phyloP scores from a whole-genome alignment of 495 filamentous ascomycete species.

The Penicillium argentinense region DNA sequence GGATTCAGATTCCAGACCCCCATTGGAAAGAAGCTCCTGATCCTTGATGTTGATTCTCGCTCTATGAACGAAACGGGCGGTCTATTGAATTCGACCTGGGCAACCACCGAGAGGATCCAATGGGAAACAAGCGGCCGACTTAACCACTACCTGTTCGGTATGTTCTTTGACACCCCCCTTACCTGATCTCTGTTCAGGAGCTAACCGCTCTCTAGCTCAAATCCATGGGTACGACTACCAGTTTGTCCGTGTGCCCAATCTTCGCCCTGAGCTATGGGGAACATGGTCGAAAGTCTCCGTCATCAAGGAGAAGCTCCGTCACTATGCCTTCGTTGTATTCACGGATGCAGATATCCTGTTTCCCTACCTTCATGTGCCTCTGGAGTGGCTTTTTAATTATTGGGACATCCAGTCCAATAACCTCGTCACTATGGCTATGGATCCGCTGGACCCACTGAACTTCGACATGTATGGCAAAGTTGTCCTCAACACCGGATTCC shows the following conservation, averaged over 20 bases:
- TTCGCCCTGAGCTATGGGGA: slow-evolving; percentile 26
- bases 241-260: slow-evolving; percentile 33
- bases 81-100: slow-evolving; percentile 27
- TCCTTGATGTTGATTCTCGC: slow-evolving; percentile 44
- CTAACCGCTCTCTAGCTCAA: slow-evolving; percentile 26
- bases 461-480: slow-evolving; percentile 28
- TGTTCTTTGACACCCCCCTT: background rate
- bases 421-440: slow-evolving; percentile 45
- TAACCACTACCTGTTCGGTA: slow-evolving; percentile 41
- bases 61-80: slow-evolving; percentile 21
- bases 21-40: slow-evolving; percentile 34
- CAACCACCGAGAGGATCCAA: slow-evolving; percentile 15
- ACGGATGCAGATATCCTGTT: slow-evolving; percentile 52
- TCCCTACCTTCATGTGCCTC: slow-evolving; percentile 45
- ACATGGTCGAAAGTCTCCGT: slow-evolving; percentile 53
- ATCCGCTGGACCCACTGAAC: slow-evolving; percentile 30
- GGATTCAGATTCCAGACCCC: slow-evolving; percentile 13
- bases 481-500: slow-evolving; percentile 41
- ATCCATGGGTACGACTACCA: slow-evolving; percentile 58
- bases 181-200: background rate
- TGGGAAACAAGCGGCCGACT: slow-evolving; percentile 34
- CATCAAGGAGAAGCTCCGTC: slow-evolving; percentile 41
- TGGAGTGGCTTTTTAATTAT: slow-evolving; percentile 57
- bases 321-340: slow-evolving; percentile 51
- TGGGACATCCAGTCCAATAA: slow-evolving; percentile 45